Evolutionary conservation across 805 yeast genomes (phyloP), one percentile per base, ranked within the genome.

Genomic region (Starmerella khaoyaiensis): DNA sequence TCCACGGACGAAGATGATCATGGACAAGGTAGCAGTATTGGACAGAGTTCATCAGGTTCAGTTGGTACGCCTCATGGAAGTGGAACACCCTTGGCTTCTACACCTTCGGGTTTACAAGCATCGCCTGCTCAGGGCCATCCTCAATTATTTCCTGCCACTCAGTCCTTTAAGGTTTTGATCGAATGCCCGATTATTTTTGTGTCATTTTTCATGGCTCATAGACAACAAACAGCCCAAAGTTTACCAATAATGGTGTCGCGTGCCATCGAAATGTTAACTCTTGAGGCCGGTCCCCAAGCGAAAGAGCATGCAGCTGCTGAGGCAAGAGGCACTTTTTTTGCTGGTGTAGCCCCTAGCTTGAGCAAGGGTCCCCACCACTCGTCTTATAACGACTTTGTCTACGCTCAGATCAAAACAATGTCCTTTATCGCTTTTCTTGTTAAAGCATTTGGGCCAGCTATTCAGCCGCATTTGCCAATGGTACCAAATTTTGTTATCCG

Each of bases 181-280:
- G 99, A 90, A 57, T 86, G 97, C 55, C 99, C 99, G 8, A 87
- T 90, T 27, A 84, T 94, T 4, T 79, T 90, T 76, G 98, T 90
- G 3, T 74, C 94, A 6, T 64, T 93, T 36, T 83, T 82, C 51
- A 80, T 94, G 1, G 75, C 94, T 0, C 84, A 86, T 61, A 82
- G 84, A 54, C 73, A 72, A 24, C 60, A 83, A 36, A 80, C 79
- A 1, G 71, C 72, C 32, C 62, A 79, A 0, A 73, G 87, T 3
- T 64, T 90, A 22, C 81, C 86, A 2, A 63, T 61, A 15, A 81
- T 87, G 46, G 69, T 86, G 34, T 96, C 97, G 0, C 73, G 76
- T 38, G 79, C 87, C 18, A 74, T 93, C 37, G 72, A 71, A 39
- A 64, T 86, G 39, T 64, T 90, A 47, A 67, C 71, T 25, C 60